phyloP scores from a whole-genome alignment of 306 rosid genomes.

The Abrus precatorius region DNA sequence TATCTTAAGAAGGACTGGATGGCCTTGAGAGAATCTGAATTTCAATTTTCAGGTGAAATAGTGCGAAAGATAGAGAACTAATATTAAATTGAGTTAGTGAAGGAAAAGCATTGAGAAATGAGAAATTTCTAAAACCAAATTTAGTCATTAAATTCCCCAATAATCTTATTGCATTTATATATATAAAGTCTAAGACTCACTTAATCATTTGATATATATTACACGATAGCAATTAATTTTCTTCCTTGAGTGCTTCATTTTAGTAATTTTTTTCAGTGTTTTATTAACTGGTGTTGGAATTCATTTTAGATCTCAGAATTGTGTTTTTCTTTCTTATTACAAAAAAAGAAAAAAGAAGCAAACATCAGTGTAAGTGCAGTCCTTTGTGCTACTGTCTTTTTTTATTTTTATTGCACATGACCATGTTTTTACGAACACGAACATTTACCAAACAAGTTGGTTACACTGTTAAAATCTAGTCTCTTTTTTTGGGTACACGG shows the following conservation, averaged over 20 bases:
- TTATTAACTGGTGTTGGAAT: neutral
- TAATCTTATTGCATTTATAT: neutral
- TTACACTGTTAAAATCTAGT: slow-evolving; percentile 11
- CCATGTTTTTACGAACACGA: neutral
- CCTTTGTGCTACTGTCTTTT: neutral
- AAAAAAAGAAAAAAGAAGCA: neutral
- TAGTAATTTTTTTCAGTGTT: neutral
- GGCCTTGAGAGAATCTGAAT: neutral
- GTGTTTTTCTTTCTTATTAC: neutral
- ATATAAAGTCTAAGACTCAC: neutral
- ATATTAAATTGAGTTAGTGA: neutral
- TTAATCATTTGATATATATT: neutral
- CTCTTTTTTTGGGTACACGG: slow-evolving; percentile 2
- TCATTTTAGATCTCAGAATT: neutral
- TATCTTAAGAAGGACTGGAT: neutral
- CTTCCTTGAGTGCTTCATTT: neutral
- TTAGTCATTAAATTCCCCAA: neutral
- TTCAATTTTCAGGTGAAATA: slow-evolving; percentile 12
- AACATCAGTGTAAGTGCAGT: neutral
- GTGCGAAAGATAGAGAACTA: neutral
- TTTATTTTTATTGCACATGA: neutral
- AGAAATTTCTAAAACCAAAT: neutral
- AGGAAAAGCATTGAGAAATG: neutral
- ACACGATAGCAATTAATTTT: neutral
- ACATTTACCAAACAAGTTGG: neutral